Percentiles rank a stretch among this genome's conserved stretches.
Conservation (phyloP, 2,329 filamentous ascomycete species). For the Acrodontium crateriforme region DNA sequence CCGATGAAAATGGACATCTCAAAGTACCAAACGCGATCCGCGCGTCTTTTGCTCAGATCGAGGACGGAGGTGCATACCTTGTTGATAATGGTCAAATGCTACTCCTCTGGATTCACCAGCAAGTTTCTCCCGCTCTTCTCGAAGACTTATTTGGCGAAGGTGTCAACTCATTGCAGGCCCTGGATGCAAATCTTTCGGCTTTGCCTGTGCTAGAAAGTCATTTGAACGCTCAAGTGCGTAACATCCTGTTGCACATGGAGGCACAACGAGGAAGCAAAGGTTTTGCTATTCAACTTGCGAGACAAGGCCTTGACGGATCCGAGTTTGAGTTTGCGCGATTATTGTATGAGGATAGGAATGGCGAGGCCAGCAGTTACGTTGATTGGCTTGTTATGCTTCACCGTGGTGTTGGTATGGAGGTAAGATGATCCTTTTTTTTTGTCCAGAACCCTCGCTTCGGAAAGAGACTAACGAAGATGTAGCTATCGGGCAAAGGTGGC, state of each 20-base stretch:
- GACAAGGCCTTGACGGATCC: constrained; percentile 84
- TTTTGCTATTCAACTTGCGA: constrained; percentile 73
- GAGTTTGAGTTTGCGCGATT: constrained; percentile 93
- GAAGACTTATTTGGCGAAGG: constrained; percentile 78
- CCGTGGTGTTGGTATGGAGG: constrained; percentile 78
- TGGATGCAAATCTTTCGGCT: constrained; percentile 69
- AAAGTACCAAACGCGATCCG: constrained; percentile 69
- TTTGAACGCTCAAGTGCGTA: constrained; percentile 86
- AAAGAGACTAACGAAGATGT: too few relatives aligned
- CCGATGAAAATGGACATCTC: constrained; percentile 81
- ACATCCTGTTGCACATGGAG: constrained; percentile 77
- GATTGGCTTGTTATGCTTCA: constrained; percentile 97
- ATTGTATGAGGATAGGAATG: constrained; percentile 88
- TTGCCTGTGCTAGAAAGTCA: constrained; percentile 81
- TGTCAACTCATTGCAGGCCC: constrained; percentile 52
- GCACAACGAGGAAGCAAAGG: constrained; percentile 73
- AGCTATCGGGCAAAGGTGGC: constrained; percentile 17
- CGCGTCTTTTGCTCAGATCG: constrained; percentile 73
- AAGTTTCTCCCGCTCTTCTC: constrained; percentile 84
- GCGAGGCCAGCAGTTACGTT: constrained; percentile 94
- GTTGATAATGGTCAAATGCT: constrained; percentile 91
- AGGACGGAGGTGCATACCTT: constrained; percentile 85
- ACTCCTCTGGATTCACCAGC: constrained; percentile 81
- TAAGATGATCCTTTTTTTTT: constrained; percentile 19
- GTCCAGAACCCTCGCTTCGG: too few relatives aligned